These are phyloP conservation scores for Epichloe bromicola DNA, from an alignment of 2,329 filamentous ascomycete species.

Conservation along the genomic window DNA sequence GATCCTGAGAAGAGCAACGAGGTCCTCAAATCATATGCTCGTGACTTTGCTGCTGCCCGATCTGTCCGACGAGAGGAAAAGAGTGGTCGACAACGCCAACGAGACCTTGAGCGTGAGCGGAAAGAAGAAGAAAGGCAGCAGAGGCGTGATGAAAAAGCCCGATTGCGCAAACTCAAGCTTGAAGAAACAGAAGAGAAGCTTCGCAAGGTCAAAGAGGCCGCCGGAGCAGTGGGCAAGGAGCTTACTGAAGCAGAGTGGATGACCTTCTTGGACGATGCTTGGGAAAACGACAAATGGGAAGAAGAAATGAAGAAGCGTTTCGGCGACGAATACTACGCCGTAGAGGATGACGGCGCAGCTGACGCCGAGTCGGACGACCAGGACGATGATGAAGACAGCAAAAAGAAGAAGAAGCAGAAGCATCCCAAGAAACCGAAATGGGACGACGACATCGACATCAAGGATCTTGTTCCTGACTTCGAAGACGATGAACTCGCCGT, in stretches of 20 bases:
- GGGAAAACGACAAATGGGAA: constrained; percentile 85
- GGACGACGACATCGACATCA: constrained; percentile 97
- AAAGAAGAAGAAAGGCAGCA: constrained; percentile 69
- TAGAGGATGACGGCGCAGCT: constrained; percentile 38
- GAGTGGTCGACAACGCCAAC: constrained; percentile 60
- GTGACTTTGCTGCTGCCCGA: constrained; percentile 68
- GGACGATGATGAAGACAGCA: constrained; percentile 51
- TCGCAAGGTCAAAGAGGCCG: constrained; percentile 76
- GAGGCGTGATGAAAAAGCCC: constrained; percentile 67
- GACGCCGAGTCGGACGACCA: constrained; percentile 51
- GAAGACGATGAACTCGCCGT: constrained; percentile 44
- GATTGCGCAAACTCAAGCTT: constrained; percentile 75
- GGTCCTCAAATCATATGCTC: constrained; percentile 73
- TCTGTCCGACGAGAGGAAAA: constrained; percentile 78
- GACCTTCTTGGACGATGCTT: constrained; percentile 72
- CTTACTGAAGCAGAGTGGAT: constrained; percentile 69
- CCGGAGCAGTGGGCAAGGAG: constrained; percentile 57
- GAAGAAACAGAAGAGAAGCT: constrained; percentile 85
- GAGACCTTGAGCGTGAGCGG: constrained; percentile 64
- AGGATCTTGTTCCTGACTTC: constrained; percentile 79
- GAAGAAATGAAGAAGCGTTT: constrained; percentile 80
- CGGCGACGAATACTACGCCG: constrained; percentile 80
- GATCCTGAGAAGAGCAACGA: constrained; percentile 82
- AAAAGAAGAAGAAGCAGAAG: constrained; percentile 24
- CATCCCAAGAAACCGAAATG: constrained; percentile 54